Conservation (phyloP, 2,329 filamentous ascomycete genomes). For the Gyromitra esculenta region DNA sequence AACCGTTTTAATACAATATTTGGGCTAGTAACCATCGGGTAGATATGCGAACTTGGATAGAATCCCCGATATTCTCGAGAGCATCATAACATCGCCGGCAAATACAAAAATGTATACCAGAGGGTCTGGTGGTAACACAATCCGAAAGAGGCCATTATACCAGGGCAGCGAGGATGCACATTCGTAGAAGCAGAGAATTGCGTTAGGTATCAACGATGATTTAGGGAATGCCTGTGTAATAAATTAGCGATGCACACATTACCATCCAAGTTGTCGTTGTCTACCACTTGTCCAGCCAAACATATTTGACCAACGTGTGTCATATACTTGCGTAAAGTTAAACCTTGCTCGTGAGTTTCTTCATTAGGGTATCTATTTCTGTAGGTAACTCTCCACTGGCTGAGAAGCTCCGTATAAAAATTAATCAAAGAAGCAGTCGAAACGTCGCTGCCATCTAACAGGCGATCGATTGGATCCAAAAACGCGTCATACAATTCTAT, state of each 20-base stretch:
- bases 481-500: slow-evolving; percentile 66
- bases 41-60: slow-evolving; percentile 64
- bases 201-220: slow-evolving; percentile 45
- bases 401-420: slow-evolving; percentile 75
- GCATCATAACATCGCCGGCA: slow-evolving; percentile 69
- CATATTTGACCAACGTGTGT: slow-evolving; percentile 55
- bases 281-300: slow-evolving; percentile 46
- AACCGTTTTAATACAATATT: background rate
- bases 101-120: slow-evolving; percentile 79
- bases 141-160: slow-evolving; percentile 63
- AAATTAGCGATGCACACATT: slow-evolving; percentile 30
- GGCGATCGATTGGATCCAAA: slow-evolving; percentile 66
- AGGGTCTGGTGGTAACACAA: slow-evolving; percentile 73
- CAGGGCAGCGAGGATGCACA: slow-evolving; percentile 66
- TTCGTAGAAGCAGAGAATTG: slow-evolving; percentile 69
- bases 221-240: slow-evolving; percentile 34
- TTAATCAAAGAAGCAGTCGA: slow-evolving; percentile 71
- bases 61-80: slow-evolving; percentile 75
- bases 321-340: slow-evolving; percentile 52
- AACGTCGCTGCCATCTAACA: slow-evolving; percentile 65
- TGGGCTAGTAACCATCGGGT: background rate
- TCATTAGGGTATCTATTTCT: slow-evolving; percentile 41
- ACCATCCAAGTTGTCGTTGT: slow-evolving; percentile 9
- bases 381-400: slow-evolving; percentile 62
- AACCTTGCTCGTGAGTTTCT: slow-evolving; percentile 44